A percentile compares a stretch with the other conserved stretches of the same genome.
Evolutionary conservation across 768 basidiomycete genomes (phyloP).

Genomic region (Mycena albidolilacea): DNA sequence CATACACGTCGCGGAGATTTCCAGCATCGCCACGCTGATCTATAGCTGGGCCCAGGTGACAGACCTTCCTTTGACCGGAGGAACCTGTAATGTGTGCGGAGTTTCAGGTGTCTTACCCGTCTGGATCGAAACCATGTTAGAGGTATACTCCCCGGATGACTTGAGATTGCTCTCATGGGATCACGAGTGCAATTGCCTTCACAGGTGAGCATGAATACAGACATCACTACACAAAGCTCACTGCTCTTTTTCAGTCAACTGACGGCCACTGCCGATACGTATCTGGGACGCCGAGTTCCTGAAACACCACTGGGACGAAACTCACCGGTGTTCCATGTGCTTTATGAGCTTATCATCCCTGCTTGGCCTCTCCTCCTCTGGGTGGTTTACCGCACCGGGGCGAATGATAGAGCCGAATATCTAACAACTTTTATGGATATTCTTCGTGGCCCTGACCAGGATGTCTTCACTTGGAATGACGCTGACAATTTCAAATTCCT

Average conservation of each 20-base stretch:
- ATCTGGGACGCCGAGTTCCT: no score
- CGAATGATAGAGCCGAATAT: background rate
- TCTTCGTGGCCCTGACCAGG: background rate
- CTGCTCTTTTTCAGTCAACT: background rate
- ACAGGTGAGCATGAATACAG: background rate
- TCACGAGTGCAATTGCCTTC: background rate
- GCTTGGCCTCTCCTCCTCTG: constrained; percentile 26
- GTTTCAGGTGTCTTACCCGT: background rate
- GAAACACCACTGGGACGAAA: background rate
- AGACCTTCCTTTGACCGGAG: no score
- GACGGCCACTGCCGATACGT: background rate
- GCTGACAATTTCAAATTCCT: background rate
- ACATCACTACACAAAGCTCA: no score
- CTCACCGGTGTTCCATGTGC: background rate
- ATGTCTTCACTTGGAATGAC: constrained; percentile 15
- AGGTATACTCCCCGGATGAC: constrained; percentile 4
- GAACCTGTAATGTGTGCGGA: background rate
- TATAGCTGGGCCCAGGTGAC: background rate
- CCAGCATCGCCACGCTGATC: no score
- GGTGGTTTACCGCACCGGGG: background rate
- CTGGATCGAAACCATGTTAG: constrained; percentile 17
- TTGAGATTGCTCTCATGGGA: constrained; percentile 8
- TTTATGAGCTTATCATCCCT: constrained; percentile 3
- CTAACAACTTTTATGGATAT: background rate
- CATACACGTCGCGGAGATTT: no score